Conservation (phyloP, 306 rosid genomes). For the Trichosanthes truncata region DNA sequence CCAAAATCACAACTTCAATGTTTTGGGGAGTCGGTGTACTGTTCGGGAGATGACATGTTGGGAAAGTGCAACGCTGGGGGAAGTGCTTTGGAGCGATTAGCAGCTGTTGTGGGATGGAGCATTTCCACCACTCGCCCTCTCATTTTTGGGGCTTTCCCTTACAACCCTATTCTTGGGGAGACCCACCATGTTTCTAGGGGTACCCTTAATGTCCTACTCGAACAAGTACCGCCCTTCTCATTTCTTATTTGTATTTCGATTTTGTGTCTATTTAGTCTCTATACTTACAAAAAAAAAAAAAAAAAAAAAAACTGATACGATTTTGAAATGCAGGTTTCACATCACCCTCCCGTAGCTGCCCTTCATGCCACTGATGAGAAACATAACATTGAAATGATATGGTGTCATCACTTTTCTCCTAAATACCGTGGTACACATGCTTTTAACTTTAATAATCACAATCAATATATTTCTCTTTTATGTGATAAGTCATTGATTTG, state of each 20-base stretch:
- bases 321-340: constrained; percentile 45
- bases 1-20: constrained; percentile 85
- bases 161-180: constrained; percentile 78
- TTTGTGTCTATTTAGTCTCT: background rate
- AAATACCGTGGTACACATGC: constrained; percentile 38
- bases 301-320: no score
- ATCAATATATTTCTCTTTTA: no score
- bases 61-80: constrained; percentile 36
- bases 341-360: constrained; percentile 79
- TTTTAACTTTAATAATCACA: background rate
- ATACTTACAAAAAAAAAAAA: no score
- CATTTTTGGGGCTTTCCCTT: constrained; percentile 55
- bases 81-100: constrained; percentile 46
- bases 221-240: constrained; percentile 33
- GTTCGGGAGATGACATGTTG: constrained; percentile 35
- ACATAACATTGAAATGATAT: constrained; percentile 50
- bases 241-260: background rate
- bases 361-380: constrained; percentile 77
- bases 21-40: constrained; percentile 60
- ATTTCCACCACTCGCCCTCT: constrained; percentile 74
- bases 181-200: constrained; percentile 78
- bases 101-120: constrained; percentile 61
- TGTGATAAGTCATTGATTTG: no score
- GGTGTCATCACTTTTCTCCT: constrained; percentile 54
- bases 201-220: constrained; percentile 49